A percentile compares a stretch with the other conserved stretches of the same genome.
Conservation (phyloP, 208 protist species). For the Acanthamoeba castellanii region DNA sequence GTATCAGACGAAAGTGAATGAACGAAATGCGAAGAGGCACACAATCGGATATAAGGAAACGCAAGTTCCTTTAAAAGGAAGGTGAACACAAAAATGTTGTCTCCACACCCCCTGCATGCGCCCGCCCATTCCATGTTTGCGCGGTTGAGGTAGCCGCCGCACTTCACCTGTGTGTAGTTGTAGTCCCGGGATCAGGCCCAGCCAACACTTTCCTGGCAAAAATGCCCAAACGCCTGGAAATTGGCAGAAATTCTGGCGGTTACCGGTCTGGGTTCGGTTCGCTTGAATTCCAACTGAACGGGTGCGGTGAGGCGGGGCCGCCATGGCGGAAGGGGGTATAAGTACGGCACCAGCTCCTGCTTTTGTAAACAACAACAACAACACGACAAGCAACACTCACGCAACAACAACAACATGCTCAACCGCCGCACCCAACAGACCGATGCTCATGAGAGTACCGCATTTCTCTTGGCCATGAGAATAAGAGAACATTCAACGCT, state of each 20-base stretch:
- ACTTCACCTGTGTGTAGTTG: too few species aligned
- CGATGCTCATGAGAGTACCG: conserved; percentile 55
- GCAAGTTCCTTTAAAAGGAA: too few species aligned
- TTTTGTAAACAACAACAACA: not conserved
- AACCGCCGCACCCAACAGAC: not conserved
- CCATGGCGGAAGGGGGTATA: not conserved
- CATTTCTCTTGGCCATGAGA: not conserved
- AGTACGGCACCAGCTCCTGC: not conserved
- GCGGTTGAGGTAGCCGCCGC: too few species aligned
- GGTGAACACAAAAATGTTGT: too few species aligned
- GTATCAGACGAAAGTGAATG: not conserved
- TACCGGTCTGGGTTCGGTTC: not conserved
- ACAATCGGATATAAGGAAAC: too few species aligned
- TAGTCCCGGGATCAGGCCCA: too few species aligned
- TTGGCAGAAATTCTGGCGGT: not conserved
- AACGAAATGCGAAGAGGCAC: too few species aligned
- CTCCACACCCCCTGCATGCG: too few species aligned
- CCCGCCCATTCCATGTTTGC: too few species aligned
- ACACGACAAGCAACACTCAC: not conserved
- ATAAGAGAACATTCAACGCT: not conserved
- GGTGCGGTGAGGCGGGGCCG: not conserved
- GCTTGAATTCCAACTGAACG: not conserved
- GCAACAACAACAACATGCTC: not conserved
- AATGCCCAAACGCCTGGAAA: not conserved
- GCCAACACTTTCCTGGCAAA: not conserved